Evolutionary conservation across 257 asterid species (phyloP), one percentile per base, ranked within the genome.

Genomic region (Gentiana macrophylla): DNA sequence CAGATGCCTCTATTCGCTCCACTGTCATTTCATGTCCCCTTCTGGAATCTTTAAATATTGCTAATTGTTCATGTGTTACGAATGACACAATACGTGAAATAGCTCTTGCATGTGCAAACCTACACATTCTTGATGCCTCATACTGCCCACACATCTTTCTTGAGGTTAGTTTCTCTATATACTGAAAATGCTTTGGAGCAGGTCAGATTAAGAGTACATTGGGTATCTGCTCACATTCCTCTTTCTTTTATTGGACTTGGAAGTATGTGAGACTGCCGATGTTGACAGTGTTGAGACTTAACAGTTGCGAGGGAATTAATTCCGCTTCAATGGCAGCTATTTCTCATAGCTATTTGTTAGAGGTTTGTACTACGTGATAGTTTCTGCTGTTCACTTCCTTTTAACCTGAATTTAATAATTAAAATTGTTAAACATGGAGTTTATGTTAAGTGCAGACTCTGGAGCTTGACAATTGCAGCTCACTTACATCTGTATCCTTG

Each of bases 301-400:
- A 92, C 68, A 88, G 94, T 68, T 92, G 99, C 67, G 99, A 92
- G 77, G 97, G 97, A 59, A 84, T 92, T 64, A 88, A 95, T 37
- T 88, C 97, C 46, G 99, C 94, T 61, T 92, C 99, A 54, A 92
- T 92, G 97, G 71, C 69, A 53, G 89, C 97, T 44, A 77, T 92
- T 68, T 70, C 89, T 59, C 45, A 35, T 44, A 76, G 93, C 74
- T 60, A 72, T 55, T 68, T 75, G 67, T 80, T 92, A 53, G 94
- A 92, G 97, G 99, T 92, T 61, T 65, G 89, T 69, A 47, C 61
- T 35, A 57, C 15, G 59, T 15, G 59, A 11, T 35, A 46, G n/a
- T 55, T 64, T 48, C 37, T 49, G 37, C 62, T 6, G 32, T 8
- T 12, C 44, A 6, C 52, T 47, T 43, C 2, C 37, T 57, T 47